These are phyloP conservation scores for Piper betle DNA, from an alignment of 164 flowering plant genomes.

Conservation along the genomic window DNA sequence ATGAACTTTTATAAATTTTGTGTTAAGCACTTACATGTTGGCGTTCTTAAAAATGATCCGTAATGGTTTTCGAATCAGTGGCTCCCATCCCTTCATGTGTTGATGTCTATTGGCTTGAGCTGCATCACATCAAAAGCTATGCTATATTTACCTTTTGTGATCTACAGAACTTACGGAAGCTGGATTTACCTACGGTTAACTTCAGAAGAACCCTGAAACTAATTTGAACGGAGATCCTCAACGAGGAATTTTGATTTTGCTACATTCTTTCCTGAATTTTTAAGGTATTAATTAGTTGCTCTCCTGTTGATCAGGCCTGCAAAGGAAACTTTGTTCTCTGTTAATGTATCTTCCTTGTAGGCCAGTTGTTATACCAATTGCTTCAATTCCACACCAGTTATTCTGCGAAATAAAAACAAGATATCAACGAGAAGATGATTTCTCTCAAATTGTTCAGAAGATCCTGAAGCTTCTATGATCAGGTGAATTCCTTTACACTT, in stretches of 20 bases:
- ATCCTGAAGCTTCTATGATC: background rate
- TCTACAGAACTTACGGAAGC: slow-evolving; percentile 77
- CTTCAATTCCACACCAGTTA: slow-evolving; percentile 55
- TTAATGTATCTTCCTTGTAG: slow-evolving; percentile 26
- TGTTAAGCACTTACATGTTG: background rate
- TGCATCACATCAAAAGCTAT: slow-evolving; percentile 47
- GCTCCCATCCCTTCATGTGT: slow-evolving; percentile 64
- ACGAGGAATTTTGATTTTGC: slow-evolving; percentile 90
- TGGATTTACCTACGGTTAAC: slow-evolving; percentile 90
- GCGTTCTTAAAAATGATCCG: background rate
- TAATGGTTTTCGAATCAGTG: slow-evolving; percentile 35
- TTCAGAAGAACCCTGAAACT: slow-evolving; percentile 74
- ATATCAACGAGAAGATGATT: background rate
- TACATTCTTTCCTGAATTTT: slow-evolving; percentile 74
- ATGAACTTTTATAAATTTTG: too few relatives aligned
- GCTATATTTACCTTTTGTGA: slow-evolving; percentile 56
- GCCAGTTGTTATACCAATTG: slow-evolving; percentile 75
- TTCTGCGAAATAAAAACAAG: slow-evolving; percentile 49
- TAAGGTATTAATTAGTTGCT: slow-evolving; percentile 31
- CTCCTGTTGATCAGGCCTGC: background rate
- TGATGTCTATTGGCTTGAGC: slow-evolving; percentile 44
- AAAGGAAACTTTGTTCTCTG: background rate
- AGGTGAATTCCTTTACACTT: background rate
- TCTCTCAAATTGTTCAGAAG: background rate
- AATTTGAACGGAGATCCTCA: slow-evolving; percentile 78